Conservation (phyloP, 257 asterid genomes). For the Jaltomata sinuosa region DNA sequence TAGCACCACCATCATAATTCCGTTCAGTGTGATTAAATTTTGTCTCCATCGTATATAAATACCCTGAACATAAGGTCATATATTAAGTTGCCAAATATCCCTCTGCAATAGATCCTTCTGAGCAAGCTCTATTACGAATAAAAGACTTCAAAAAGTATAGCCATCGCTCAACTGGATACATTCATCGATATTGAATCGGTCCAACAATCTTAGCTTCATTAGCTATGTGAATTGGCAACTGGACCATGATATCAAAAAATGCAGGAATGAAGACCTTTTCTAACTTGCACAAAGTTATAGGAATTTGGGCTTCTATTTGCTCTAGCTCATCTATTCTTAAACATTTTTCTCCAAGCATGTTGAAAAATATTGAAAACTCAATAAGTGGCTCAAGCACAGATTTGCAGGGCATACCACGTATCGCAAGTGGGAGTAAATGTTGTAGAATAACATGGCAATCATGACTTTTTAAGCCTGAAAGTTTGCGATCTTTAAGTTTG, state of each 20-base stretch:
- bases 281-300: neutral
- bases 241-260: neutral
- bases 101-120: too few species aligned
- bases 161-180: too few species aligned
- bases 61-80: too few species aligned
- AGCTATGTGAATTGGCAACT: neutral
- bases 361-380: neutral
- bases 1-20: too few species aligned
- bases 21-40: too few species aligned
- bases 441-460: neutral
- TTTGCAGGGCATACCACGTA: neutral
- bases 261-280: too few species aligned
- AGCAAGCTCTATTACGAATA: too few species aligned
- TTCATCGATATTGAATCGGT: neutral
- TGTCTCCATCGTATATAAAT: too few species aligned
- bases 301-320: neutral
- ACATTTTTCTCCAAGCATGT: neutral
- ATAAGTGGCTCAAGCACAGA: too few species aligned
- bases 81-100: too few species aligned
- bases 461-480: neutral
- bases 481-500: neutral
- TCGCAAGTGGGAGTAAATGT: neutral
- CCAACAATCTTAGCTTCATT: neutral
- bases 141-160: too few species aligned
- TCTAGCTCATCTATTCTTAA: neutral